Base-by-base conservation (phyloP, 202 grass and related monocot species). In the Sporobolus alterniflorus region DNA sequence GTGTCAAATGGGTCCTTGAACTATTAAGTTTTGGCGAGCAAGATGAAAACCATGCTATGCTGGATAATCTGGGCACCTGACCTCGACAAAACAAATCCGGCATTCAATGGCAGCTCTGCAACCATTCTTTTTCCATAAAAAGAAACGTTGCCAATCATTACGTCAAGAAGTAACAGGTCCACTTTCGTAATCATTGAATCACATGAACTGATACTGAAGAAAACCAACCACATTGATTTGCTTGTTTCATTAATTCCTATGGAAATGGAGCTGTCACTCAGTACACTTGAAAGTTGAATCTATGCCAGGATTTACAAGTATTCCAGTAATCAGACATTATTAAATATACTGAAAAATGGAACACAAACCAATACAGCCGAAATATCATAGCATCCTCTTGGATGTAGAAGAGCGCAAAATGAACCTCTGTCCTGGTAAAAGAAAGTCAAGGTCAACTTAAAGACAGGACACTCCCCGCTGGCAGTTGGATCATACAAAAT, bases 401-500 rank as follows among this genome's bases (percentile, higher is more conserved):
- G 36, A 75, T 64, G 34, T 71, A 29, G 5, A 85, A 63, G 12
- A 49, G 28, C 16, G 17, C 21, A 39, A 42, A 39, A 10, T 64
- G 26, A 56, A 76, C 47, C 47, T 65, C 66, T 76, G 24, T 65
- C 87, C 77, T 89, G 43, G 29, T 33, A 75, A 74, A 80, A 30
- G 3, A 55, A 85, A 67, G 15, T 18, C 22, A 64, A 81, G 44
- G 28, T 66, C 28, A 81, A 65, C 21, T 31, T 47, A 44, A 20
- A 71, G 26, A 34, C 11, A 81, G 55, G 70, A 24, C 22, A 63
- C 20, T 65, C 5, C 29, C 15, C 50, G 74, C 9, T 55, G n/a
- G 39, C 51, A 83, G n/a, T 39, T 44, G 59, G 61, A 78, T 54
- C 25, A 52, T 86, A 66, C 75, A 83, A 75, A 79, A 83, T 79